A percentile compares a stretch with the other conserved stretches of the same genome.
phyloP scores from a whole-genome alignment of 1,284 basidiomycete species.

The Ganoderma multipileum region DNA sequence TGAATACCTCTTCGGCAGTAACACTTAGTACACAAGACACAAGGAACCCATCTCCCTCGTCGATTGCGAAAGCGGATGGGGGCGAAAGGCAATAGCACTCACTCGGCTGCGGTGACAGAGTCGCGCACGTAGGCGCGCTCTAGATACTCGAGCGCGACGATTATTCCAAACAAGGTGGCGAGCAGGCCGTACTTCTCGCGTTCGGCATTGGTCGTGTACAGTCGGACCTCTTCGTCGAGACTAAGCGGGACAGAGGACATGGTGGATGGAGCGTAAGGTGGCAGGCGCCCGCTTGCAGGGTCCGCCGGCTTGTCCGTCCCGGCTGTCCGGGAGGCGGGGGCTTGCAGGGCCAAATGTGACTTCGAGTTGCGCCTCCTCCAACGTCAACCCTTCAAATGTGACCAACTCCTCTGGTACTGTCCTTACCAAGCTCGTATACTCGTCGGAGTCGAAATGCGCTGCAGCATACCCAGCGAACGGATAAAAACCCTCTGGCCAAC shows the following conservation, averaged over 20 bases:
- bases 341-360: no score
- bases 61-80: neutral
- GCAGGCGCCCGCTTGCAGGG: neutral
- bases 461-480: no score
- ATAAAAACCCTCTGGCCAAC: no score
- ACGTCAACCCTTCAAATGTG: no score
- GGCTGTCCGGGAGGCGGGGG: neutral
- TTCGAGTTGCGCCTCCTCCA: no score
- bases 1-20: constrained; percentile 80
- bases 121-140: constrained; percentile 97
- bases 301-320: neutral
- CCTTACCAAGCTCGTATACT: no score
- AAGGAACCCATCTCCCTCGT: no score
- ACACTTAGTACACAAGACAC: constrained; percentile 25
- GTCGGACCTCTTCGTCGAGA: constrained; percentile 90
- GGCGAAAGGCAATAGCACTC: constrained; percentile 46
- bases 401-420: no score
- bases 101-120: constrained; percentile 90
- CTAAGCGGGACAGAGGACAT: constrained; percentile 50
- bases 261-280: constrained; percentile 10
- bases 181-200: constrained; percentile 90
- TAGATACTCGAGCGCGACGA: constrained; percentile 92
- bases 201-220: constrained; percentile 90
- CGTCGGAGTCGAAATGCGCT: no score
- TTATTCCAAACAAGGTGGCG: constrained; percentile 91